Percentiles rank a stretch among this genome's conserved stretches.
These are phyloP conservation scores for Geotrichum citri-aurantii DNA, from an alignment of 1,139 yeast genomes.

Conservation along the genomic window DNA sequence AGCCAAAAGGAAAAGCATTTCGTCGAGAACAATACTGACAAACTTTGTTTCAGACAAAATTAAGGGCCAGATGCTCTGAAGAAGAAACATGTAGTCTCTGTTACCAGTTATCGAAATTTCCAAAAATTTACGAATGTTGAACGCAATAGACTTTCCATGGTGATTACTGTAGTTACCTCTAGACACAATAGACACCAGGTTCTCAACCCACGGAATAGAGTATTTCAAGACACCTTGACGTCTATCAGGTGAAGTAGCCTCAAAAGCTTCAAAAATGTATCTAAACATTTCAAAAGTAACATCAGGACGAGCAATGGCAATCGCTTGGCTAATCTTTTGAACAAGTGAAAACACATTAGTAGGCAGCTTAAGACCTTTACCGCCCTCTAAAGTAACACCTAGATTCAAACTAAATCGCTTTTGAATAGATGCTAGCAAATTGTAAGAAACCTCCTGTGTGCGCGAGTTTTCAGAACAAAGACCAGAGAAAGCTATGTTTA, in stretches of 20 bases:
- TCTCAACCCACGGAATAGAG: constrained; percentile 73
- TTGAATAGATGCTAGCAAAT: constrained; percentile 58
- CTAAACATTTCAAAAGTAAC: constrained; percentile 57
- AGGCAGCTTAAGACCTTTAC: constrained; percentile 65
- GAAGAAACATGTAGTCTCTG: constrained; percentile 43
- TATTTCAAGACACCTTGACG: constrained; percentile 47
- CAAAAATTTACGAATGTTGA: constrained; percentile 58
- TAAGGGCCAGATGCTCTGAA: constrained; percentile 64
- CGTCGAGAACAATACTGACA: constrained; percentile 15
- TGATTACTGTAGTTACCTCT: constrained; percentile 16
- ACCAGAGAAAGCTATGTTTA: constrained; percentile 65
- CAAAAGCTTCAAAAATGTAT: constrained; percentile 56
- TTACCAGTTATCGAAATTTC: constrained; percentile 46
- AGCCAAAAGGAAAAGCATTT: constrained; percentile 11
- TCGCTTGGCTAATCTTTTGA: constrained; percentile 49
- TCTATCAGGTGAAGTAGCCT: constrained; percentile 38
- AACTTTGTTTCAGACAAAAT: constrained; percentile 4
- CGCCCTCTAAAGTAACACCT: constrained; percentile 32
- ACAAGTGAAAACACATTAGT: constrained; percentile 63
- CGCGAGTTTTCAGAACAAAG: constrained; percentile 54
- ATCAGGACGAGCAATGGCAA: constrained; percentile 55
- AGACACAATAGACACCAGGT: constrained; percentile 51
- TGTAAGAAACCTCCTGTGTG: constrained; percentile 60
- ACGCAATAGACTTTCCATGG: constrained; percentile 55
- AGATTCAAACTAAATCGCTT: constrained; percentile 55